Percentiles rank a stretch among this genome's conserved stretches.
Evolutionary conservation across 2,329 filamentous ascomycete genomes (phyloP).

Genomic region (Pseudogymnoascus destructans): DNA sequence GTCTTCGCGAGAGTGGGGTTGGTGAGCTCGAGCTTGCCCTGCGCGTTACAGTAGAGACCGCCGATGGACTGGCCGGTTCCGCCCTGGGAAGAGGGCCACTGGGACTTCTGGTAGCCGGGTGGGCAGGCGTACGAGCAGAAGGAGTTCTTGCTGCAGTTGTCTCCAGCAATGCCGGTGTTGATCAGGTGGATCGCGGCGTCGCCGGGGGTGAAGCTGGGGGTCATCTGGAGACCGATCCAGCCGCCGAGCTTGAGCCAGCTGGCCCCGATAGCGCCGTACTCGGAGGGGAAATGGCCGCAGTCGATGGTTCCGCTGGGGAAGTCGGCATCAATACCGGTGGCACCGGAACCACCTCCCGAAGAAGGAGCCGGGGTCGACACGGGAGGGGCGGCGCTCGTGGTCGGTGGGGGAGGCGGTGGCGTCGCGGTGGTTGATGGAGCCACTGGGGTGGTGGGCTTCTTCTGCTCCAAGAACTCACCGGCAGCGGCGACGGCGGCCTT

Average conservation of each 20-base stretch:
- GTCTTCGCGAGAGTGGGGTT: conserved; percentile 45
- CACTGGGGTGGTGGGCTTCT: conserved; percentile 15
- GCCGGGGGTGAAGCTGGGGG: conserved; percentile 36
- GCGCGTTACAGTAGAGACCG: conserved; percentile 64
- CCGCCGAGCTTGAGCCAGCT: conserved; percentile 57
- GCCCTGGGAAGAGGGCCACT: conserved; percentile 76
- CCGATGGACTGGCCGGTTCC: conserved; percentile 72
- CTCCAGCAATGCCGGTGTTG: conserved; percentile 46
- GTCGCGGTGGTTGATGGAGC: conserved; percentile 16
- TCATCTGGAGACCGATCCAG: conserved; percentile 67
- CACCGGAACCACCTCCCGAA: conserved; percentile 14
- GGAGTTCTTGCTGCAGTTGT: conserved; percentile 44
- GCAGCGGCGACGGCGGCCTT: conserved; percentile 23
- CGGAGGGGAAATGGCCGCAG: conserved; percentile 63
- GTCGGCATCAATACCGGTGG: conserved; percentile 44
- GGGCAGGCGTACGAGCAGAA: conserved; percentile 94
- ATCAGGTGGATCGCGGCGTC: conserved; percentile 50
- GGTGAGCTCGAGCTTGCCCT: conserved; percentile 66
- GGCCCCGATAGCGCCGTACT: conserved; percentile 65
- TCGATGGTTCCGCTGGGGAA: conserved; percentile 65
- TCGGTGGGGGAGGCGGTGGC: conserved; percentile 17
- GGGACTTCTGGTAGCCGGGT: conserved; percentile 80
- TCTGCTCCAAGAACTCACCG: conserved; percentile 16
- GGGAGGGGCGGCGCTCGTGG: conserved; percentile 28
- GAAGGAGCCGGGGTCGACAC: conserved; percentile 23